phyloP scores from a whole-genome alignment of 495 filamentous ascomycete species.

The Thozetella sp. region DNA sequence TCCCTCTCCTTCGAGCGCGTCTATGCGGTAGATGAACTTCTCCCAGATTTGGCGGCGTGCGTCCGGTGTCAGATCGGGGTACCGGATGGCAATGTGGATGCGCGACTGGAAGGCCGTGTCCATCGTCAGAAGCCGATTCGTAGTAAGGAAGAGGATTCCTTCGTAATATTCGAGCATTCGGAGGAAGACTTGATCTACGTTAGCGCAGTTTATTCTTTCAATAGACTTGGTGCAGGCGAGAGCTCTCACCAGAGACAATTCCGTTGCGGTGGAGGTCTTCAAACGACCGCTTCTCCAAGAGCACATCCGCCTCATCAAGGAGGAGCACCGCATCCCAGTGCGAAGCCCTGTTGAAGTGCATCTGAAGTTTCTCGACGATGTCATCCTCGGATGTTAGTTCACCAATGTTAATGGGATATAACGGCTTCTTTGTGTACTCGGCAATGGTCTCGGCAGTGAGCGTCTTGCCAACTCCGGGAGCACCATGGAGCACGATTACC shows the following conservation, averaged over 20 bases:
- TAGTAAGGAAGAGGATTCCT: conserved; percentile 54
- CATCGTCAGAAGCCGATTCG: conserved; percentile 50
- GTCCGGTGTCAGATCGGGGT: neutral
- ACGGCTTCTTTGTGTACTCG: conserved; percentile 1
- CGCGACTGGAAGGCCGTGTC: conserved; percentile 53
- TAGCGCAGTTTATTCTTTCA: neutral
- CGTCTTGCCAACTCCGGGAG: conserved; percentile 5
- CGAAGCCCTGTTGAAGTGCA: neutral
- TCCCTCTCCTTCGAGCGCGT: neutral
- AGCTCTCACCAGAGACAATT: neutral
- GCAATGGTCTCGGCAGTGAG: conserved; percentile 5
- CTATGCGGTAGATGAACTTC: neutral
- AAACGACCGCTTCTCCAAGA: neutral
- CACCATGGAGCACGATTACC: neutral
- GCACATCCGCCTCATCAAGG: neutral
- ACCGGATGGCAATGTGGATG: conserved; percentile 2
- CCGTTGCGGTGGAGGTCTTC: neutral
- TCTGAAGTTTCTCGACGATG: neutral
- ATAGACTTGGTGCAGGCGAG: neutral
- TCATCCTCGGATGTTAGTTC: neutral
- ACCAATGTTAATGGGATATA: conserved; percentile 3
- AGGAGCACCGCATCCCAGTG: conserved; percentile 3
- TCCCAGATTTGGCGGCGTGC: neutral
- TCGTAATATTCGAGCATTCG: conserved; percentile 57
- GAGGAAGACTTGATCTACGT: conserved; percentile 52